phyloP scores from a whole-genome alignment of 2,329 filamentous ascomycete genomes.

The Gaeumannomyces sp. region DNA sequence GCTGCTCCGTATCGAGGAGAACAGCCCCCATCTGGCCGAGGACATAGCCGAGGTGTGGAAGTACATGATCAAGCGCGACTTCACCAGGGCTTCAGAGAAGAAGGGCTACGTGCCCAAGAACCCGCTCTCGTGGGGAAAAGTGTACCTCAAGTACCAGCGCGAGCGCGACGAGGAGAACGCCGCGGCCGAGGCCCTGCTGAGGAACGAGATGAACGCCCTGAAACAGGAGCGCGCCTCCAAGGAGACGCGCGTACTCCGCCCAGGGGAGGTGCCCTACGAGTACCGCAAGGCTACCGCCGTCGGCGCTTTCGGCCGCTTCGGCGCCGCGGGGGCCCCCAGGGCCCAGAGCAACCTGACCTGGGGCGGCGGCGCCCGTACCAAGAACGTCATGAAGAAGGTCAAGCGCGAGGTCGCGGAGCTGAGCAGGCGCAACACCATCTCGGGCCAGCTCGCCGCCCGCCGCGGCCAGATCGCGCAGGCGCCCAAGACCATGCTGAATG shows the following conservation, averaged over 20 bases:
- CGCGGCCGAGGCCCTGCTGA: constrained; percentile 52
- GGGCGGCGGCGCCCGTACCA: constrained; percentile 43
- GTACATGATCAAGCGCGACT: constrained; percentile 70
- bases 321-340: constrained; percentile 11
- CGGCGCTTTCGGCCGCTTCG: constrained; percentile 12
- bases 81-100: constrained; percentile 54
- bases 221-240: constrained; percentile 41
- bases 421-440: constrained; percentile 39
- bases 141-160: constrained; percentile 65
- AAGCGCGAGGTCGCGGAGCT: constrained; percentile 51
- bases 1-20: constrained; percentile 66
- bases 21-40: constrained; percentile 69
- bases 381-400: constrained; percentile 50
- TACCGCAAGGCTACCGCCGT: constrained; percentile 34
- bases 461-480: constrained; percentile 39
- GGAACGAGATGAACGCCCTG: constrained; percentile 49
- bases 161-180: constrained; percentile 51
- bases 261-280: constrained; percentile 30
- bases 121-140: constrained; percentile 66
- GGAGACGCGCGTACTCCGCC: constrained; percentile 49
- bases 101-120: constrained; percentile 61
- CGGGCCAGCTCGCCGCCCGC: constrained; percentile 27
- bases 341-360: constrained; percentile 30
- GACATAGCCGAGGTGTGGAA: constrained; percentile 70
- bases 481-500: constrained; percentile 48